Percentiles rank a stretch among this genome's conserved stretches.
phyloP scores from a whole-genome alignment of 139 green algal genomes.

The Chlorella vulgaris region DNA sequence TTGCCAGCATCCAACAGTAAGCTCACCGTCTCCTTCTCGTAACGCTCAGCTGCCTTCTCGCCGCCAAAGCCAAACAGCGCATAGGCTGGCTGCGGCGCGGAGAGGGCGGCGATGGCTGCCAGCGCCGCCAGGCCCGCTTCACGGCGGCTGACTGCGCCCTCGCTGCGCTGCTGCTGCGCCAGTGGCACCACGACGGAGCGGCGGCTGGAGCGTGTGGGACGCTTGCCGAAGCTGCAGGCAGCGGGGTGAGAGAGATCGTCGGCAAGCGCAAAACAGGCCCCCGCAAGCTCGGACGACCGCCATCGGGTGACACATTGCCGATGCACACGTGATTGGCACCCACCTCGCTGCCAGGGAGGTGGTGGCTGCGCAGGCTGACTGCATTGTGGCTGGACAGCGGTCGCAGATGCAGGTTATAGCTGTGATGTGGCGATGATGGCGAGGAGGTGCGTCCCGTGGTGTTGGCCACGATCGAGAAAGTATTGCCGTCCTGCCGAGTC shows the following conservation, averaged over 20 bases:
- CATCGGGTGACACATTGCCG: too few species aligned
- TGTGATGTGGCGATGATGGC: not conserved
- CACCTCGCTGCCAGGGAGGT: conserved; percentile 9
- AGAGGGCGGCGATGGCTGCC: conserved; percentile 31
- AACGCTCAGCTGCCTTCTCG: conserved; percentile 50
- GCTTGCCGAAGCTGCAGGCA: not conserved
- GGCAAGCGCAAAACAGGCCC: too few species aligned
- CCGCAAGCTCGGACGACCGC: too few species aligned
- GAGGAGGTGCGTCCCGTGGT: not conserved
- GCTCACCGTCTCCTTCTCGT: conserved; percentile 63
- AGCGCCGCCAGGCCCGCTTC: conserved; percentile 33
- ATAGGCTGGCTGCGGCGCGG: conserved; percentile 52
- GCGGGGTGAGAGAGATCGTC: not conserved
- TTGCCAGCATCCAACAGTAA: not conserved
- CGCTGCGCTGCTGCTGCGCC: conserved; percentile 29
- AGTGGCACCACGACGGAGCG: not conserved
- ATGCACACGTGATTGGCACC: not conserved
- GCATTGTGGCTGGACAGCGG: not conserved
- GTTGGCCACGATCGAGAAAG: too few species aligned
- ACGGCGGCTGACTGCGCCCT: conserved; percentile 37
- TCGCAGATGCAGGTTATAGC: too few species aligned
- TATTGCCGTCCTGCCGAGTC: too few species aligned
- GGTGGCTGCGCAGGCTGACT: not conserved
- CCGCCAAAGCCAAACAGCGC: conserved; percentile 66
- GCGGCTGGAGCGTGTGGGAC: not conserved